Conservation (phyloP, 257 asterid species). For the Oldenlandia corymbosa region DNA sequence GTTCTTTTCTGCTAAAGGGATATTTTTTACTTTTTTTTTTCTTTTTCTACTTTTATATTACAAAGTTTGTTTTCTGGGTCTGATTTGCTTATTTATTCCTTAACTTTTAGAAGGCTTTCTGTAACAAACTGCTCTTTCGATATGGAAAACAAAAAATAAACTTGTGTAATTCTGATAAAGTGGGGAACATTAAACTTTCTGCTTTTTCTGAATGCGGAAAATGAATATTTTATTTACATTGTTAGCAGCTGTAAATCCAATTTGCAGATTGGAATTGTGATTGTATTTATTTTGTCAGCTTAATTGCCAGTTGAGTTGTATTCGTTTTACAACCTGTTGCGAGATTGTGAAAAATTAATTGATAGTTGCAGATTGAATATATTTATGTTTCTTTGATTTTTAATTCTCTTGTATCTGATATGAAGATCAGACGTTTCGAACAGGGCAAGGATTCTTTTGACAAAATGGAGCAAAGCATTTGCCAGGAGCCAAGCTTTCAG, state of each 20-base stretch:
- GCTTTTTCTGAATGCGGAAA: not conserved
- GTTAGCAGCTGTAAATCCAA: not conserved
- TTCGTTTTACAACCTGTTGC: no score
- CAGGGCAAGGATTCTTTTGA: conserved; percentile 81
- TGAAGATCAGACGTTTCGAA: conserved; percentile 88
- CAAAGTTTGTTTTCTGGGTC: not conserved
- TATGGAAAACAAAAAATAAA: not conserved
- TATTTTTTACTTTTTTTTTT: not conserved
- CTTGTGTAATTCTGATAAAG: not conserved
- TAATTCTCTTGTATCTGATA: conserved; percentile 66
- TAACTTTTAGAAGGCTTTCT: not conserved
- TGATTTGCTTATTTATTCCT: not conserved
- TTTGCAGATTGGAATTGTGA: not conserved
- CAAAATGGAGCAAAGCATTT: conserved; percentile 77
- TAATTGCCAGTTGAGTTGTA: no score
- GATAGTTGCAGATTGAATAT: not conserved
- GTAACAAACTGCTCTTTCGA: not conserved
- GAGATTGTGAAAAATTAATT: not conserved
- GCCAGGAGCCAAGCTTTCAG: conserved; percentile 58
- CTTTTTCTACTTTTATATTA: not conserved
- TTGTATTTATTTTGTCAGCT: no score
- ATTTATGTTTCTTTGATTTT: conserved; percentile 10
- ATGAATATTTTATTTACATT: not conserved
- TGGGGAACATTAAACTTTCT: not conserved
- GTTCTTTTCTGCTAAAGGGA: not conserved